Evolutionary conservation across 2,329 filamentous ascomycete species (phyloP), one percentile per base, ranked within the genome.

Genomic region (Pseudocercospora pini-densiflorae): DNA sequence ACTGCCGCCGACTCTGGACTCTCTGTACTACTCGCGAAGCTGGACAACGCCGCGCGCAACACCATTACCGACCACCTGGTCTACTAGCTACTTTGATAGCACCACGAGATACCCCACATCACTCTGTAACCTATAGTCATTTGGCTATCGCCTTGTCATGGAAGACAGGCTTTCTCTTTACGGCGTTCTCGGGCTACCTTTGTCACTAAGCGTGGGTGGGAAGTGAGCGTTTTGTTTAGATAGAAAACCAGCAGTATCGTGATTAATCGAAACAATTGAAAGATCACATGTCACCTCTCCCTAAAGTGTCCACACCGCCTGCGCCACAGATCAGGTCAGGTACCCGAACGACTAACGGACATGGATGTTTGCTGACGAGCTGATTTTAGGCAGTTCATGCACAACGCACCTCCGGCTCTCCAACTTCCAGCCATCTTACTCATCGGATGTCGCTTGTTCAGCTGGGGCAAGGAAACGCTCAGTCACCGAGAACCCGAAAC

Each of bases 21-120:
- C 31, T 62, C 61, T 45, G 63, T 75, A 49, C 66, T 77, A 21
- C 70, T 77, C 36, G 72, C 75, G 21, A 76, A 75, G 66, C 71
- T 77, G 19, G 75, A 77, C 59, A 64, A 66, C 29, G 73, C 75
- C 24, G 74, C 75, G 6, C 64, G 66, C 29, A 70, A 67, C 47
- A 61, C 65, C 47, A 29, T 33, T 9, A 29, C 53, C 40, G 60
- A 68, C 21, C 36, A 62, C 23, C 40, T 57, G 47, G 64, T 47
- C 12, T 60, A 55, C 24, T 24, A 55, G 47, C 59, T 55, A 59
- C 49, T 55, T 14, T 33, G 12, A 14, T 59, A 51, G 54, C 62
- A 62, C 47, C 40, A 61, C 54, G 55, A 60, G 62, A 65, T 65
- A 67, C 65, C 65, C 33, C 61, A 67, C 47, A 64, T 59, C 45